Percentiles rank a stretch among this genome's conserved stretches.
Conservation (phyloP, 352 stramenopile genomes). For the Pythium utonaiense region DNA sequence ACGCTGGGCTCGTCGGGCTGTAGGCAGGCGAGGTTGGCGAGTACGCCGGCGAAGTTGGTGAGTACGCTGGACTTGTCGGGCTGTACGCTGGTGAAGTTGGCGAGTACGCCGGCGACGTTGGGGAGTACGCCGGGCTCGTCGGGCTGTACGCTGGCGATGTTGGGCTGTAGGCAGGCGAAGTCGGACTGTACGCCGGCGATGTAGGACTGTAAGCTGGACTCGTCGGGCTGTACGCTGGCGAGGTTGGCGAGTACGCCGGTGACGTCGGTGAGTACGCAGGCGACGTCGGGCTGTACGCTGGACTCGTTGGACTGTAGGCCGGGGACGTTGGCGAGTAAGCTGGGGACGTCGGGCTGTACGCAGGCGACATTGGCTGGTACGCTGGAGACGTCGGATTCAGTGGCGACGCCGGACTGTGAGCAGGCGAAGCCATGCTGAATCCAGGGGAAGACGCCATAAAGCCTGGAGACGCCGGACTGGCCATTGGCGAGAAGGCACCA, state of each 20-base stretch:
- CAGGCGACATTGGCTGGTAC: conserved; percentile 86
- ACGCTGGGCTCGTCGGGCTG: conserved; percentile 77
- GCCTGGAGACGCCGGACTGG: conserved; percentile 64
- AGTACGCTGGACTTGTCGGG: conserved; percentile 73
- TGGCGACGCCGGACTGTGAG: conserved; percentile 69
- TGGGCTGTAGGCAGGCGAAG: conserved; percentile 57
- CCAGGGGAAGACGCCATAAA: conserved; percentile 68
- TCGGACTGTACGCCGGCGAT: conserved; percentile 55
- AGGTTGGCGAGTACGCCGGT: conserved; percentile 74
- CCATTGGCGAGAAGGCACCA: conserved; percentile 85
- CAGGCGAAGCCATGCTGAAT: conserved; percentile 79
- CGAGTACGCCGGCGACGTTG: conserved; percentile 70
- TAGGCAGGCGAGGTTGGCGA: conserved; percentile 79
- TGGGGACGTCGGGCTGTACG: conserved; percentile 70
- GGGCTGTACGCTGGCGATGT: conserved; percentile 72
- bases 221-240: conserved; percentile 54
- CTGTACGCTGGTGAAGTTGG: conserved; percentile 66
- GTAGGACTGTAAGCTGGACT: conserved; percentile 38
- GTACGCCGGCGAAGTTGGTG: conserved; percentile 75
- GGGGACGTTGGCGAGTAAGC: conserved; percentile 80
- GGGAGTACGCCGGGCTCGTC: conserved; percentile 64
- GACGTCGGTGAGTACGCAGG: conserved; percentile 36
- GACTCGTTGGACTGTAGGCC: conserved; percentile 77
- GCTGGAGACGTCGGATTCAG: conserved; percentile 78
- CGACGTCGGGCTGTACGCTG: conserved; percentile 57